These are phyloP conservation scores for Coelastrella sp. DNA, from an alignment of 139 green algal genomes.

Conservation along the genomic window DNA sequence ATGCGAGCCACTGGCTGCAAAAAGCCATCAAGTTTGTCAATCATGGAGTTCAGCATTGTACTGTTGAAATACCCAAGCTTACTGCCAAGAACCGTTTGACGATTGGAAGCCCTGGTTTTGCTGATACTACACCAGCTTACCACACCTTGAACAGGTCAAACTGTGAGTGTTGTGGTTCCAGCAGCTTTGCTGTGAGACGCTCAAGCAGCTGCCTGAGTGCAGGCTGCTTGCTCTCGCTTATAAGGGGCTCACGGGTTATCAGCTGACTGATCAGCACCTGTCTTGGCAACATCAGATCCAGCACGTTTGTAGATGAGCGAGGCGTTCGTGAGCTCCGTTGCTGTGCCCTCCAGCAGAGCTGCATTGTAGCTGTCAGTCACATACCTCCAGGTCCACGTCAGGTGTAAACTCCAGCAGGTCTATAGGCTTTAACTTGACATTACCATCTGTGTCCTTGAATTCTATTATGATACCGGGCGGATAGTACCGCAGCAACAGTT, in stretches of 20 bases:
- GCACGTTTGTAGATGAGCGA: no score
- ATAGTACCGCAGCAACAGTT: constrained; percentile 85
- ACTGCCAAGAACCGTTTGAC: no score
- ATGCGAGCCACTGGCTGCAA: no score
- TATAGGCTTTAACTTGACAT: constrained; percentile 70
- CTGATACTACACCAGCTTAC: neutral
- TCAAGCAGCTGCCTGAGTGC: constrained; percentile 67
- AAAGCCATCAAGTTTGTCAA: no score
- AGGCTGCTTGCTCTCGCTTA: constrained; percentile 67
- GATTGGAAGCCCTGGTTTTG: no score
- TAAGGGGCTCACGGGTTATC: constrained; percentile 71
- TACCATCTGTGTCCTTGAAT: constrained; percentile 65
- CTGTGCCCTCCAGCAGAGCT: neutral
- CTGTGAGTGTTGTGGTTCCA: constrained; percentile 60
- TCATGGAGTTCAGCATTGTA: no score
- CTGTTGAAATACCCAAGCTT: no score
- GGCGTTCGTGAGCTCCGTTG: no score
- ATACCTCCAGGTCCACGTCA: constrained; percentile 76
- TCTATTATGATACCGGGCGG: constrained; percentile 82
- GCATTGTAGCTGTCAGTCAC: no score
- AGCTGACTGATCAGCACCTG: constrained; percentile 70
- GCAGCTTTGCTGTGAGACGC: constrained; percentile 69
- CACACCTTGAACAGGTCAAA: constrained; percentile 77
- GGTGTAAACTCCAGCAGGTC: constrained; percentile 77
- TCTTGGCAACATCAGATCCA: no score